phyloP scores from a whole-genome alignment of 495 filamentous ascomycete species.

The Hapsidospora chrysogenum region DNA sequence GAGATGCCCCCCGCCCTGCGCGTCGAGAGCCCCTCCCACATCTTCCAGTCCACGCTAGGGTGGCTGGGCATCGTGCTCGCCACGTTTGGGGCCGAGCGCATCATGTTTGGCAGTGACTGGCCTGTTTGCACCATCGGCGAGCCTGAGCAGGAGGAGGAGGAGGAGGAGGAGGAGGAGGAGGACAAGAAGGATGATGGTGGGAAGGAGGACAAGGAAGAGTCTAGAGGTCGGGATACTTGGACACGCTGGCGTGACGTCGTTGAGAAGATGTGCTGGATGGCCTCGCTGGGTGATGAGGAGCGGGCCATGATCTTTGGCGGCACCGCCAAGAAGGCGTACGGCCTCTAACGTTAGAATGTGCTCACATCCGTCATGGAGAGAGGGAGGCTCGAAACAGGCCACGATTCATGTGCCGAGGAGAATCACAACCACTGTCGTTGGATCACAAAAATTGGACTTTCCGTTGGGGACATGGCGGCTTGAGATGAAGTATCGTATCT shows the following conservation, averaged over 20 bases:
- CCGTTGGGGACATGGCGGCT: too few species aligned
- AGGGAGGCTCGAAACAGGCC: too few species aligned
- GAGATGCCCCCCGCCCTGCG: slow-evolving; percentile 40
- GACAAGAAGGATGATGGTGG: too few species aligned
- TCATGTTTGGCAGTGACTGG: slow-evolving; percentile 89
- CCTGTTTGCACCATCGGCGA: slow-evolving; percentile 63
- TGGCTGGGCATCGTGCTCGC: slow-evolving; percentile 54
- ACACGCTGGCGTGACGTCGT: slow-evolving; percentile 40
- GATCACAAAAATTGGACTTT: too few species aligned
- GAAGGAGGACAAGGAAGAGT: too few species aligned
- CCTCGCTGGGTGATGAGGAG: slow-evolving; percentile 37
- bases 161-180: slow-evolving; percentile 11
- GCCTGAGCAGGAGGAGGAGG: slow-evolving; percentile 15
- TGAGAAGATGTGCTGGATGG: slow-evolving; percentile 40
- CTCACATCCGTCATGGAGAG: too few species aligned
- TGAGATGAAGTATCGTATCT: too few species aligned
- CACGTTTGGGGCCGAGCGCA: slow-evolving; percentile 47
- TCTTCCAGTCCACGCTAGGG: slow-evolving; percentile 30
- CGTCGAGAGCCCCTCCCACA: slow-evolving; percentile 22
- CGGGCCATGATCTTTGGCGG: slow-evolving; percentile 49
- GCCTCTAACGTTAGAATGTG: too few species aligned
- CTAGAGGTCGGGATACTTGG: slow-evolving; percentile 23
- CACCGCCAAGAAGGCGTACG: slow-evolving; percentile 51
- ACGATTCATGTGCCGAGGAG: too few species aligned
- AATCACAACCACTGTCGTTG: too few species aligned